phyloP scores from a whole-genome alignment of 192 early-diverging fungal species.

The Entomortierella parvispora region DNA sequence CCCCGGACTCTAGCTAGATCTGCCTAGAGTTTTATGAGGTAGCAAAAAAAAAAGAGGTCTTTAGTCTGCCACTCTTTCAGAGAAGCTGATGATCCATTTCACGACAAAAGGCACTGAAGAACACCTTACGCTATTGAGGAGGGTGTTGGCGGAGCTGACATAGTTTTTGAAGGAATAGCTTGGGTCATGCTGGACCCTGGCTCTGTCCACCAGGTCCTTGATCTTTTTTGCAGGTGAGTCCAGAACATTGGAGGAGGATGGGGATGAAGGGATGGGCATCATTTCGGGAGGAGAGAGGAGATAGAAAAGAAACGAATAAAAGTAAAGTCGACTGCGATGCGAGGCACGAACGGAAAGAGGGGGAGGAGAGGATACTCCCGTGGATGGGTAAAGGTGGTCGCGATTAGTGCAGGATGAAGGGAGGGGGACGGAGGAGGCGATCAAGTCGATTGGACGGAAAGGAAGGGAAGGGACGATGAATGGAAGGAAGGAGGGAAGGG shows the following conservation, averaged over 20 bases:
- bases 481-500: not conserved
- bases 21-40: slow-evolving; percentile 10
- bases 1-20: slow-evolving; percentile 28
- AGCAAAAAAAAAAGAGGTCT: not conserved
- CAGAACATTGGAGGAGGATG: slow-evolving; percentile 9
- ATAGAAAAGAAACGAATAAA: not conserved
- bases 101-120: not conserved
- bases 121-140: slow-evolving; percentile 30
- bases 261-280: not conserved
- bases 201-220: slow-evolving; percentile 16
- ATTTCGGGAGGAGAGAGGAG: too few relatives aligned
- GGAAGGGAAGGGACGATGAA: too few relatives aligned
- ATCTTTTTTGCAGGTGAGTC: slow-evolving; percentile 50
- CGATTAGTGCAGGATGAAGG: not conserved
- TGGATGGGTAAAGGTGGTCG: not conserved
- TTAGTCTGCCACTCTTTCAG: not conserved
- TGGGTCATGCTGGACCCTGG: slow-evolving; percentile 28
- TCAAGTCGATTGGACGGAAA: too few relatives aligned
- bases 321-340: not conserved
- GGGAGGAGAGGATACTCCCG: slow-evolving; percentile 18
- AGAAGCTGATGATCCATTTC: not conserved
- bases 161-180: slow-evolving; percentile 22
- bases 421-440: not conserved
- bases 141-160: slow-evolving; percentile 34
- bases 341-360: not conserved